Conservation (phyloP, 768 basidiomycete species). For the Mycena haematopus region DNA sequence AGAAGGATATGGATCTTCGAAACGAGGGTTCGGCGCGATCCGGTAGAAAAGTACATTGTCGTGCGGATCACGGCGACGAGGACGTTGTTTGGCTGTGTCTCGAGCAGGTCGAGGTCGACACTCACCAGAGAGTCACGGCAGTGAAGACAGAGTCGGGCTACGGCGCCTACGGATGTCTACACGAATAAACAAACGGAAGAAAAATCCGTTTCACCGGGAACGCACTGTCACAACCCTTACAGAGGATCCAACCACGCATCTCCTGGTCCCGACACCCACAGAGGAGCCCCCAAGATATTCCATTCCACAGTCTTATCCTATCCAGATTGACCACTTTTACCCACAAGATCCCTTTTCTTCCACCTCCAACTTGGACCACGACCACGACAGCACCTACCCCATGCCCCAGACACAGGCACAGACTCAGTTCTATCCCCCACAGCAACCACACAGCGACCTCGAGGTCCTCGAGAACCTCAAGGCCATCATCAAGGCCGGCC, state of each 20-base stretch:
- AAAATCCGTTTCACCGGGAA: constrained; percentile 62
- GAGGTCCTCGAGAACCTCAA: constrained; percentile 81
- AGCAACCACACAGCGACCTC: constrained; percentile 50
- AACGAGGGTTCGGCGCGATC: not conserved
- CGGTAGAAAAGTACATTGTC: not conserved
- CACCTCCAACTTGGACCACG: constrained; percentile 42
- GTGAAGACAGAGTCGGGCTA: not conserved
- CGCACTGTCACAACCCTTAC: constrained; percentile 74
- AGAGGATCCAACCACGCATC: constrained; percentile 60
- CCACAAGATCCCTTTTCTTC: constrained; percentile 31
- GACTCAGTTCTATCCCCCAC: constrained; percentile 1
- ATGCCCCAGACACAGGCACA: constrained; percentile 19
- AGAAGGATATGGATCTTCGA: not conserved
- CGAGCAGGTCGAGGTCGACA: not conserved
- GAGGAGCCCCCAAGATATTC: constrained; percentile 50
- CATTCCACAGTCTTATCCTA: not conserved
- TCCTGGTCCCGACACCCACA: constrained; percentile 56
- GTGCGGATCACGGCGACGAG: not conserved
- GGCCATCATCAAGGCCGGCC: constrained; percentile 69
- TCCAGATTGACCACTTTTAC: not conserved
- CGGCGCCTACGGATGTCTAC: constrained; percentile 50
- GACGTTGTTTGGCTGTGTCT: not conserved
- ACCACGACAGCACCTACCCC: constrained; percentile 35
- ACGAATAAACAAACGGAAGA: constrained; percentile 67
- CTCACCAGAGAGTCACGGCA: not conserved